These are phyloP conservation scores for Suillus sp. DNA, from an alignment of 768 basidiomycete species.

Conservation along the genomic window DNA sequence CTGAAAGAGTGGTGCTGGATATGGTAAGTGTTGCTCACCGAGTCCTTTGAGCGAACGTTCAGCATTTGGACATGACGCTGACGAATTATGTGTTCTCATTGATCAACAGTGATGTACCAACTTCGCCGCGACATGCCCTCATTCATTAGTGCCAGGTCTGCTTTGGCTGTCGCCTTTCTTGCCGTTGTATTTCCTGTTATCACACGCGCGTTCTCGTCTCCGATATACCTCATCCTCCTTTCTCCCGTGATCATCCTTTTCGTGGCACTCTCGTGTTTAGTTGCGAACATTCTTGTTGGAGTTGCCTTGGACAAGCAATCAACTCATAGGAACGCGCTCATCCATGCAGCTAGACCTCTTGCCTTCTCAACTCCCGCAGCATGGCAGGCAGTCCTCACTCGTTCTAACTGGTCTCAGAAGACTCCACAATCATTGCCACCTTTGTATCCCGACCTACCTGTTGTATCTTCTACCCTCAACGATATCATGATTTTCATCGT, in stretches of 20 bases:
- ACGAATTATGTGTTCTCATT: not conserved
- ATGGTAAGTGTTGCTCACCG: slow-evolving; percentile 1
- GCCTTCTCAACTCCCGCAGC: slow-evolving; percentile 92
- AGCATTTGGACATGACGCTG: not conserved
- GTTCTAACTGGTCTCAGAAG: slow-evolving; percentile 87
- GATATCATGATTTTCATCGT: slow-evolving; percentile 81
- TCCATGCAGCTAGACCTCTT: slow-evolving; percentile 67
- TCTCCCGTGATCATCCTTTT: slow-evolving; percentile 58
- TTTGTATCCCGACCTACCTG: slow-evolving; percentile 62
- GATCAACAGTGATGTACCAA: slow-evolving; percentile 1
- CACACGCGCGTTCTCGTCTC: slow-evolving; percentile 63
- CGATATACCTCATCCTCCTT: slow-evolving; percentile 62
- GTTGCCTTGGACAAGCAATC: slow-evolving; percentile 55
- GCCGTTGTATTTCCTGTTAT: slow-evolving; percentile 58
- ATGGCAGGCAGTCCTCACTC: slow-evolving; percentile 87
- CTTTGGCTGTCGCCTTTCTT: slow-evolving; percentile 57
- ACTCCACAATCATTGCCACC: slow-evolving; percentile 68
- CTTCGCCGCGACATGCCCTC: slow-evolving; percentile 34
- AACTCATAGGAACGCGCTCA: slow-evolving; percentile 40
- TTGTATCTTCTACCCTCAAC: slow-evolving; percentile 72
- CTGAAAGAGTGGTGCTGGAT: not conserved
- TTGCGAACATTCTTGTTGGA: slow-evolving; percentile 56
- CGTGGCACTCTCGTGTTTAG: slow-evolving; percentile 52
- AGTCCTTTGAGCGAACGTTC: not conserved
- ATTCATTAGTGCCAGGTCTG: slow-evolving; percentile 49